A percentile compares a stretch with the other conserved stretches of the same genome.
Evolutionary conservation across 2,329 filamentous ascomycete species (phyloP).

Genomic region (Cercospora nicotianae): DNA sequence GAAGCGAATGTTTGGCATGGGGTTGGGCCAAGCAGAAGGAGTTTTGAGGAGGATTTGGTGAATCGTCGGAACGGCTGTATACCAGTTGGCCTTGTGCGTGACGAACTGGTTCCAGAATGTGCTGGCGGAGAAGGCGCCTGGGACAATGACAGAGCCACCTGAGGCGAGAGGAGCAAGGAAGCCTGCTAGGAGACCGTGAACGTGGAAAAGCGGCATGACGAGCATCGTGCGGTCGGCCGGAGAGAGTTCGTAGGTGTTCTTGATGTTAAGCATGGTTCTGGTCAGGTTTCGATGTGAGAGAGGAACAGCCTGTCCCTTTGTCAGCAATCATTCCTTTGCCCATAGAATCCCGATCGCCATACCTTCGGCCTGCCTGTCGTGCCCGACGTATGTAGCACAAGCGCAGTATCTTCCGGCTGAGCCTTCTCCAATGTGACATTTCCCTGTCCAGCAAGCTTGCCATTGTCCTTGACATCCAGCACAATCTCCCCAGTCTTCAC

Average conservation of each 20-base stretch:
- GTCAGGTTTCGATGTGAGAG: constrained; percentile 79
- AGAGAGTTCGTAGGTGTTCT: constrained; percentile 72
- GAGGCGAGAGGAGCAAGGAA: constrained; percentile 75
- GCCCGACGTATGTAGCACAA: constrained; percentile 81
- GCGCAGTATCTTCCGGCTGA: constrained; percentile 72
- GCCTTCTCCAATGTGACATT: constrained; percentile 54
- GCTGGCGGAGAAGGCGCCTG: constrained; percentile 74
- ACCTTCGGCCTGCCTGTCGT: constrained; percentile 79
- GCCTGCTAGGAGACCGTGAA: constrained; percentile 81
- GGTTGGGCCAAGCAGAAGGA: constrained; percentile 58
- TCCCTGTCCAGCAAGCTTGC: constrained; percentile 60
- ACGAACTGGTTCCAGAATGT: constrained; percentile 81
- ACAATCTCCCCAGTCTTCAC: constrained; percentile 60
- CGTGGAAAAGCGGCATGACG: constrained; percentile 89
- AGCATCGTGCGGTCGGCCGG: constrained; percentile 74
- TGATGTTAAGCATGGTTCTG: constrained; percentile 80
- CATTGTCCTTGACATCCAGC: constrained; percentile 74
- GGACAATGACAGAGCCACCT: constrained; percentile 77
- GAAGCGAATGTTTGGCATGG: constrained; percentile 74
- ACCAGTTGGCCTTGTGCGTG: constrained; percentile 78
- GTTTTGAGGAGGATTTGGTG: constrained; percentile 83
- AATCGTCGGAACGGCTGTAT: constrained; percentile 89
- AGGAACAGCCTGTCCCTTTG: constrained; percentile 60
- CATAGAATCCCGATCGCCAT: neutral
- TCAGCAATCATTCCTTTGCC: neutral